A percentile compares a stretch with the other conserved stretches of the same genome.
Conservation (phyloP, 495 filamentous ascomycete genomes). For the Penicillium cinerascens region DNA sequence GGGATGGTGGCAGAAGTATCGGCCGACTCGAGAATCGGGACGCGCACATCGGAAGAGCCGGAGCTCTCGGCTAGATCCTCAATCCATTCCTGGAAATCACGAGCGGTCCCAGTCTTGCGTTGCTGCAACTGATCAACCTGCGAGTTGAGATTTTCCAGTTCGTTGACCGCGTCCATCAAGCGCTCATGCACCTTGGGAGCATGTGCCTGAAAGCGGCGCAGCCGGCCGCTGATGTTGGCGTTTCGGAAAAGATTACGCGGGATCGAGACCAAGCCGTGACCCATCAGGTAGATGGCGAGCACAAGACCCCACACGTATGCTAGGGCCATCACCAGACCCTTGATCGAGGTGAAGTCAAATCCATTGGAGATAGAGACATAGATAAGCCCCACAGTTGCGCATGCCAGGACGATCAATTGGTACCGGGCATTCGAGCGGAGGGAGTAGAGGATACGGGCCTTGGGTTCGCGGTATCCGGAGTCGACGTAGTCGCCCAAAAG, state of each 20-base stretch:
- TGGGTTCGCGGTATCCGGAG: constrained; percentile 84
- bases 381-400: constrained; percentile 66
- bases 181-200: constrained; percentile 84
- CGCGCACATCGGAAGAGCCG: constrained; percentile 61
- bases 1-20: constrained; percentile 49
- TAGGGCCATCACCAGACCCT: constrained; percentile 84
- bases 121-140: constrained; percentile 74
- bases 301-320: constrained; percentile 91
- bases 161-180: constrained; percentile 77
- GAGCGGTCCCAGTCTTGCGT: constrained; percentile 79
- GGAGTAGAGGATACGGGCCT: constrained; percentile 75
- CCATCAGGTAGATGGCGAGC: constrained; percentile 94
- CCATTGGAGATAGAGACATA: constrained; percentile 82
- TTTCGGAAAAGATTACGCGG: constrained; percentile 75
- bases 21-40: constrained; percentile 39
- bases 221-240: constrained; percentile 64
- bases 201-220: constrained; percentile 70
- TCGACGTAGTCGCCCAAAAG: constrained; percentile 91
- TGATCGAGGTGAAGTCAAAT: constrained; percentile 60
- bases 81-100: constrained; percentile 88
- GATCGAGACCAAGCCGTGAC: constrained; percentile 89
- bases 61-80: constrained; percentile 79
- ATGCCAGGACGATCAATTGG: constrained; percentile 72
- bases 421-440: constrained; percentile 83
- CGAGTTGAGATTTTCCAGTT: constrained; percentile 74